These are phyloP conservation scores for Talaromyces funiculosus DNA, from an alignment of 2,329 filamentous ascomycete species.

Conservation along the genomic window DNA sequence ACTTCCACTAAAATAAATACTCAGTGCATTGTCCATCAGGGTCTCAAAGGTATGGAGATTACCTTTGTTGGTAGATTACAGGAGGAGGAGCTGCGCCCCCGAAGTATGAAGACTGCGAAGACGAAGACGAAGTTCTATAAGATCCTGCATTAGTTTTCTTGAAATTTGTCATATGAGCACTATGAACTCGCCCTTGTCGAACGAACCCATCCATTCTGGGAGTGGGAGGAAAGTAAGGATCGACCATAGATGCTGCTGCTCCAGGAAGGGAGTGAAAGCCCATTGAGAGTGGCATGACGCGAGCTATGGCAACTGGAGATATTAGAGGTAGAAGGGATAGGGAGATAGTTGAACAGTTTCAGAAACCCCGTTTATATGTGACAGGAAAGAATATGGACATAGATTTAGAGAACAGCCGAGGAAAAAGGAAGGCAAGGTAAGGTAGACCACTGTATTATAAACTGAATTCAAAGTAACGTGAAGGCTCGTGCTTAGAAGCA, in stretches of 20 bases:
- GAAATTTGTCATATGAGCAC: neutral
- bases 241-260: conserved; percentile 22
- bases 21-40: conserved; percentile 15
- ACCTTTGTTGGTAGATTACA: conserved; percentile 36
- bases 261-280: conserved; percentile 27
- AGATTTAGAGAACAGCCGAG: neutral
- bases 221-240: conserved; percentile 26
- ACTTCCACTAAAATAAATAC: conserved; percentile 22
- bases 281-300: conserved; percentile 27
- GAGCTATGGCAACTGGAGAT: conserved; percentile 27
- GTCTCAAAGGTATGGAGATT: conserved; percentile 12
- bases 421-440: neutral
- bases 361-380: neutral
- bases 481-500: neutral
- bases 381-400: neutral
- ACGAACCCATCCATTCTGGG: conserved; percentile 29
- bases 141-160: neutral
- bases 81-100: conserved; percentile 24
- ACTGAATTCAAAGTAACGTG: neutral
- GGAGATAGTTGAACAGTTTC: neutral
- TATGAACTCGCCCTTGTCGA: conserved; percentile 30
- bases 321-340: conserved; percentile 20
- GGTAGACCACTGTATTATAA: neutral
- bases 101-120: conserved; percentile 26
- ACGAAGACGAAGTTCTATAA: conserved; percentile 10